Percentiles rank a stretch among this genome's conserved stretches.
These are phyloP conservation scores for Epithele typhae DNA, from an alignment of 768 basidiomycete species.

Conservation along the genomic window DNA sequence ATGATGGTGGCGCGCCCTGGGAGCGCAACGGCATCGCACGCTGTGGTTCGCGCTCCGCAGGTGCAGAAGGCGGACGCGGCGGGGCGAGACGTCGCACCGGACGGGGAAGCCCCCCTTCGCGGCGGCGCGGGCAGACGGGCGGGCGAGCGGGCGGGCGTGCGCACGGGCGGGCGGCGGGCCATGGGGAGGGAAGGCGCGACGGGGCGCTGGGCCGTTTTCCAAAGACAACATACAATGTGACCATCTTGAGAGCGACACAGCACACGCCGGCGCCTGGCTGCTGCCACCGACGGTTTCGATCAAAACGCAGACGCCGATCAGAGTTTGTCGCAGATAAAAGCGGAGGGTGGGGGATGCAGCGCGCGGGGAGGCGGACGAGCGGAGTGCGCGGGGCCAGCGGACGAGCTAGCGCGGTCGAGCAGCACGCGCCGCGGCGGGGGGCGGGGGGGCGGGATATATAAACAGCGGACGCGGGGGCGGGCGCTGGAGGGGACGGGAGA, in stretches of 20 bases:
- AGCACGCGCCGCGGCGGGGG: too few species aligned
- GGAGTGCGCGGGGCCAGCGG: too few species aligned
- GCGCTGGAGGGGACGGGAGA: background rate
- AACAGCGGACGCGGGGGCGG: background rate
- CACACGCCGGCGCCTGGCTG: constrained; percentile 12
- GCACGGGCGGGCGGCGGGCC: constrained; percentile 4
- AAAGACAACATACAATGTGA: constrained; percentile 17
- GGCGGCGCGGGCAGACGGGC: background rate
- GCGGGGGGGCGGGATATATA: too few species aligned
- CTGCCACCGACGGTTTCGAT: constrained; percentile 8
- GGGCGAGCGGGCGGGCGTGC: constrained; percentile 10
- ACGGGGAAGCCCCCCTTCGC: constrained; percentile 4
- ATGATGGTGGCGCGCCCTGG: too few species aligned
- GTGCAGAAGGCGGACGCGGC: too few species aligned
- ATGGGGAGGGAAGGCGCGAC: constrained; percentile 3
- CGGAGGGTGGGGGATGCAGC: too few species aligned
- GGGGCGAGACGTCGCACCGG: constrained; percentile 1
- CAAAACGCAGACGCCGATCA: constrained; percentile 7
- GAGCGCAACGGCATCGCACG: too few species aligned
- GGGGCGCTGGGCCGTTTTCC: constrained; percentile 2
- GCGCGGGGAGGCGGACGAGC: too few species aligned
- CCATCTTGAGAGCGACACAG: constrained; percentile 14
- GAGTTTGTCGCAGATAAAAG: too few species aligned
- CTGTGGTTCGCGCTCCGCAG: too few species aligned
- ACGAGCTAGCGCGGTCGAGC: too few species aligned